Evolutionary conservation across 2,329 filamentous ascomycete genomes (phyloP).

Genomic region (Fusarium pseudoanthophilum): DNA sequence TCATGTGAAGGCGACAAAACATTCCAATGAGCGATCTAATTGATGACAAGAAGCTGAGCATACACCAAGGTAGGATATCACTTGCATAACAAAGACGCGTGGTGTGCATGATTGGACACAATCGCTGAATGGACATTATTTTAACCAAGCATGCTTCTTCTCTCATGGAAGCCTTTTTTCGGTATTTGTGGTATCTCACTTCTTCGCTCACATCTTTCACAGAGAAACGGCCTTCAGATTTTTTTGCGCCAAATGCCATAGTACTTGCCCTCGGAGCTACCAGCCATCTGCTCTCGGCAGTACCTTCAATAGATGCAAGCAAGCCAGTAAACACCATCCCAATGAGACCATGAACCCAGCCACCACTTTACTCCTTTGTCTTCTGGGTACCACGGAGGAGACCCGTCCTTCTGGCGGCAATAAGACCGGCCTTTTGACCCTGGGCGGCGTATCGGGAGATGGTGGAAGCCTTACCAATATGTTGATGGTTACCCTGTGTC

Average conservation of each 20-base stretch:
- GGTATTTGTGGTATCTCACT: constrained; percentile 45
- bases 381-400: constrained; percentile 99
- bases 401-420: constrained; percentile 99
- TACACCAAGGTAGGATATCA: background rate
- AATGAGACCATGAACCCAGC: constrained; percentile 65
- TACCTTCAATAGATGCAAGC: constrained; percentile 70
- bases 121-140: constrained; percentile 34
- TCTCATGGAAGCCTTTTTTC: constrained; percentile 36
- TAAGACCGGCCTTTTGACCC: constrained; percentile 99
- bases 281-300: constrained; percentile 59
- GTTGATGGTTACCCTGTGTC: constrained; percentile 96
- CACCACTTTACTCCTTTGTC: constrained; percentile 86
- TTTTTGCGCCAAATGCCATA: constrained; percentile 61
- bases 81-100: background rate
- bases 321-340: constrained; percentile 72
- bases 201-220: constrained; percentile 43
- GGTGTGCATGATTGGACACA: background rate
- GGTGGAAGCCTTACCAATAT: constrained; percentile 99
- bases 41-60: background rate
- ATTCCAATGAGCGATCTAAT: background rate
- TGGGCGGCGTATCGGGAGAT: constrained; percentile 97
- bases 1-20: background rate
- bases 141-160: constrained; percentile 37
- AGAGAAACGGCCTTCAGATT: constrained; percentile 47
- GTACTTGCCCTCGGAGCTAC: constrained; percentile 61